Base-by-base conservation (phyloP, 805 yeast genomes). In the Ogataea trehalophila region DNA sequence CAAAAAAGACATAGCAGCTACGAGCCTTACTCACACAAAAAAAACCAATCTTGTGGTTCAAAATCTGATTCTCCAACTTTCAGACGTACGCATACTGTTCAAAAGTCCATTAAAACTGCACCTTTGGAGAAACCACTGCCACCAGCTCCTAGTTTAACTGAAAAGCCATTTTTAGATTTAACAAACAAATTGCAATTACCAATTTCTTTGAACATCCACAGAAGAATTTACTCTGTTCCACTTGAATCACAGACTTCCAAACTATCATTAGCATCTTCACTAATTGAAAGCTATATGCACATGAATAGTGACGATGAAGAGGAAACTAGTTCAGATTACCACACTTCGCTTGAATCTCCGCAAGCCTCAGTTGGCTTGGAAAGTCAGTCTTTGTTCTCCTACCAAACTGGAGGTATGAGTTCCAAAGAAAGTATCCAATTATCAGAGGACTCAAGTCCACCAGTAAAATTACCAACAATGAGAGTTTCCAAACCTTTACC, bases 401-500 rank as follows among this genome's bases (percentile, higher is more conserved):
- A 49, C 43, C 50, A 50, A 17, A 23, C 23, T 15, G 23, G 53
- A 1, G 42, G 18, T 1, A 26, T 50, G 1, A 43, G 31, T 3
- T 40, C 48, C 15, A 26, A 43, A 0, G 37, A 16, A 3, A 42
- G 42, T 20, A 33, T 33, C 33, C 39, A 33, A 7, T 46, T 44
- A 15, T 36, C 43, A 5, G 20, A 38, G 9, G 37, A 35, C 5
- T 33, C 40, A 9, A 33, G 26, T 11, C 8, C 35, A 9, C 43
- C 42, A 2, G 18, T 44, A 15, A 38, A 36, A 16, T 43, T 47
- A 14, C 46, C 53, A 5, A 45, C 49, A 4, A 13, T 22, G 14
- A 33, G 15, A 7, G 39, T 43, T 16, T 44, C 45, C 23, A 56
- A 47, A 18, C 52, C 56, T n/a, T 45, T 56, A 9, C 62, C 63